Conservation (phyloP, 768 basidiomycete species). For the Mycena amicta region DNA sequence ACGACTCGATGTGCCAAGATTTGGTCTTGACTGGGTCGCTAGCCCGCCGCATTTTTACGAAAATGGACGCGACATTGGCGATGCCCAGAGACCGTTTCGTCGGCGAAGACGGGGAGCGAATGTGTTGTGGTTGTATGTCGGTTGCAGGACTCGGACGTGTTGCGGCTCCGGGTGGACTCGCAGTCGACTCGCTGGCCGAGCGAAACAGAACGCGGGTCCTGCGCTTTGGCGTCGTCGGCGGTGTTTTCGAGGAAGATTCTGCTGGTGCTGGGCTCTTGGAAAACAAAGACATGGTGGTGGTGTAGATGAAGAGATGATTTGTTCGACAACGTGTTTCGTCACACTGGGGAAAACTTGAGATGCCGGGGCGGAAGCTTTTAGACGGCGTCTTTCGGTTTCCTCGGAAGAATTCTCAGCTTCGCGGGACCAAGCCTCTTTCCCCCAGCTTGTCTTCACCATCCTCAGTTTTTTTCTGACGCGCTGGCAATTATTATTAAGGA, state of each 20-base stretch:
- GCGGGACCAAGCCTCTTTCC: too few species aligned
- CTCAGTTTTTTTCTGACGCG: too few species aligned
- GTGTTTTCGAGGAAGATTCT: background rate
- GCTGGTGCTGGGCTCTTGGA: background rate
- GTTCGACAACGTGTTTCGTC: background rate
- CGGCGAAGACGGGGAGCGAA: background rate
- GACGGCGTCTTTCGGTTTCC: too few species aligned
- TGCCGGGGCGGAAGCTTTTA: too few species aligned
- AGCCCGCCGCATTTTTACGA: constrained; percentile 55
- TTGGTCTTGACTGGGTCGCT: constrained; percentile 25
- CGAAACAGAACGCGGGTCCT: background rate
- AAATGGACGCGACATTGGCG: constrained; percentile 51
- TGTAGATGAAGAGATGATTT: too few species aligned
- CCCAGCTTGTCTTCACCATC: too few species aligned
- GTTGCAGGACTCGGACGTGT: background rate
- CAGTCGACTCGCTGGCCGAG: background rate
- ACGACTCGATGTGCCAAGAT: constrained; percentile 33
- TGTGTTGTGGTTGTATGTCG: background rate
- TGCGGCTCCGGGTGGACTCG: background rate
- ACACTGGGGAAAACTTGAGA: too few species aligned
- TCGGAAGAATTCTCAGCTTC: too few species aligned
- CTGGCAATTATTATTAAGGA: too few species aligned
- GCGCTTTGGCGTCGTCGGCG: background rate
- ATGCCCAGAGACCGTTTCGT: constrained; percentile 28
- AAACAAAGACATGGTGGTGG: background rate